Evolutionary conservation across 306 rosid species (phyloP).

Genomic region (Gynostemma pentaphyllum): DNA sequence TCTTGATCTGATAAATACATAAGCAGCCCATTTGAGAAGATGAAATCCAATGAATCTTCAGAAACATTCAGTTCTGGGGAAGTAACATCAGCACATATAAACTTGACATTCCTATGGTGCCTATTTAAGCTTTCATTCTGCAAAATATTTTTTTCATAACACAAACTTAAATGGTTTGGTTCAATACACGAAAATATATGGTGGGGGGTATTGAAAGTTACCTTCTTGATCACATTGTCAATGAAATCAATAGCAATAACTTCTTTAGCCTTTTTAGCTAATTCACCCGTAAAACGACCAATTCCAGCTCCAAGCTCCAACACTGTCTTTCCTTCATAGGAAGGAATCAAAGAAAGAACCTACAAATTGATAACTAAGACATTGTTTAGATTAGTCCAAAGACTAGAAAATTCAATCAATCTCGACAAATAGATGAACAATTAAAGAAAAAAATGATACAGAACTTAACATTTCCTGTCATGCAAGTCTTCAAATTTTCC

Average conservation of each 20-base stretch:
- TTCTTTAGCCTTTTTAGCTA: constrained; percentile 68
- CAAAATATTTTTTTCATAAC: constrained; percentile 9
- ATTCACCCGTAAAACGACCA: constrained; percentile 79
- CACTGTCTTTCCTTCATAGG: constrained; percentile 67
- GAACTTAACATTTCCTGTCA: too few relatives aligned
- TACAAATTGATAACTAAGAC: too few relatives aligned
- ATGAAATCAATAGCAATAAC: constrained; percentile 77
- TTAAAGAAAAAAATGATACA: too few relatives aligned
- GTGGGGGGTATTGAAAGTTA: constrained; percentile 13
- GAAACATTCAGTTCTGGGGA: constrained; percentile 48
- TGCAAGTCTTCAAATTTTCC: too few relatives aligned
- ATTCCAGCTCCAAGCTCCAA: constrained; percentile 89
- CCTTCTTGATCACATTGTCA: constrained; percentile 76
- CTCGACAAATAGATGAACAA: too few relatives aligned
- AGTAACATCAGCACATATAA: constrained; percentile 77
- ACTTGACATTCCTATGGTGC: constrained; percentile 67
- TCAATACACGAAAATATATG: neutral
- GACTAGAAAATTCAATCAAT: too few relatives aligned
- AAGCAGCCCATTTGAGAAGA: constrained; percentile 88
- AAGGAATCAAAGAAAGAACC: constrained; percentile 68
- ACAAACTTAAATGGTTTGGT: neutral
- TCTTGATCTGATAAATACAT: constrained; percentile 85
- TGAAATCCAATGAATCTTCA: constrained; percentile 61
- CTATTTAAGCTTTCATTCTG: constrained; percentile 77
- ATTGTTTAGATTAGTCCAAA: too few relatives aligned